Evolutionary conservation across 305 asterid species (phyloP), one percentile per base, ranked within the genome.

Genomic region (Solanum hybrid): DNA sequence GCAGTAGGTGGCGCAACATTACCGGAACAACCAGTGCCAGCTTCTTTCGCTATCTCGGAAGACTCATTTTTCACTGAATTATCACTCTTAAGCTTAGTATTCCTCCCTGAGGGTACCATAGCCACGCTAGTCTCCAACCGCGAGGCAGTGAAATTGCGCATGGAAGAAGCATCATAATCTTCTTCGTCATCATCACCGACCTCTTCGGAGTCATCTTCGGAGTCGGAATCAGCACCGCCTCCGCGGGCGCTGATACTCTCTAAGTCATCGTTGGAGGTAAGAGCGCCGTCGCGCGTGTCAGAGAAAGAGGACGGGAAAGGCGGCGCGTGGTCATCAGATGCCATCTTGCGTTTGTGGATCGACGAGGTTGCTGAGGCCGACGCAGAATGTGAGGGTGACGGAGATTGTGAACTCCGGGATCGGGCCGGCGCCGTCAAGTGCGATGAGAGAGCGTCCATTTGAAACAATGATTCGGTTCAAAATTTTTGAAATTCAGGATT

Each of bases 211-310:
- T 84, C 87, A 9, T 84, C 87, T 92, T 96, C 99, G 75, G 96
- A 99, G 9, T 95, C 98, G 87, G 99, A 94, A 88, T 95, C 99
- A 12, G 98, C 94, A 90, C 93, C 99, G 66, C 95, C 98, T 38
- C 98, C 99, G 34, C 97, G 98, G 36, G 95, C 98, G 89, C 99
- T 97, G 92, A 95, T 95, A 93, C 99, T 97, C 94, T 96, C 99
- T 88, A 97, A 92, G 93, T 97, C 99, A 85, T 96, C 99, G 89
- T 95, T 97, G 84, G 99, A 95, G 5, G 99, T 96, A 86, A 95
- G 95, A 13, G 99, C 95, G 9, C 97, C 98, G 91, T 96, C 99
- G 42, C 98, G 98, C 27, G 98, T 97, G 92, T 97, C 99, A 82
- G 98, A 96, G 87, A 97, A 93, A 27, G 99, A 93, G 17, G 98